Conservation (phyloP, 768 basidiomycete genomes). For the Mycena alexandri region DNA sequence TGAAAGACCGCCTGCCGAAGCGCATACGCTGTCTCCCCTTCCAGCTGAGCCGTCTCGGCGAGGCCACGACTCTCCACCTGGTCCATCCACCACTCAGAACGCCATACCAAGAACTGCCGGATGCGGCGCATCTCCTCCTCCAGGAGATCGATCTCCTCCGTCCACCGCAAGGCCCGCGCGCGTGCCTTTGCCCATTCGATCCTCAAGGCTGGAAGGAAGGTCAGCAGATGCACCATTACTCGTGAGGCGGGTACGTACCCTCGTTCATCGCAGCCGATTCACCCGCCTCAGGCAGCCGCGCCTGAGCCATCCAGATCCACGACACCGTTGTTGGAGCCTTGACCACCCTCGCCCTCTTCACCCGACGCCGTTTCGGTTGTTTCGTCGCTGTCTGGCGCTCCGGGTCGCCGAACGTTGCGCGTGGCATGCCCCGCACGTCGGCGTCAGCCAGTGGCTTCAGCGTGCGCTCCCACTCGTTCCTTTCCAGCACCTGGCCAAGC, state of each 20-base stretch:
- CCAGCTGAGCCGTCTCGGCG: background rate
- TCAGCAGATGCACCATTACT: background rate
- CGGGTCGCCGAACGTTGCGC: slow-evolving; percentile 7
- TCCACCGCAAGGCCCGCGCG: slow-evolving; percentile 39
- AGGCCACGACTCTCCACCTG: background rate
- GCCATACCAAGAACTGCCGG: slow-evolving; percentile 36
- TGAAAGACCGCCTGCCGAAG: slow-evolving; percentile 22
- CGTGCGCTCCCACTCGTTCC: slow-evolving; percentile 35
- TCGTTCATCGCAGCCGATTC: slow-evolving; percentile 2
- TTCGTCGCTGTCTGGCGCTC: slow-evolving; percentile 1
- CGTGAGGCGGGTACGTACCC: background rate
- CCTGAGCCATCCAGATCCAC: slow-evolving; percentile 25
- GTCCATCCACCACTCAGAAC: slow-evolving; percentile 23
- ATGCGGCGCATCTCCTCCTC: slow-evolving; percentile 45
- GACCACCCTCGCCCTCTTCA: background rate
- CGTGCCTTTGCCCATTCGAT: slow-evolving; percentile 43
- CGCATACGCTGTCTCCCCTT: slow-evolving; percentile 28
- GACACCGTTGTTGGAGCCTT: background rate
- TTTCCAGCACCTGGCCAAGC: slow-evolving; percentile 11
- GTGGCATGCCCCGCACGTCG: slow-evolving; percentile 39
- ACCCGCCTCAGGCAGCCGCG: background rate
- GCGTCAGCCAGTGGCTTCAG: slow-evolving; percentile 28
- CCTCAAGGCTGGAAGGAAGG: slow-evolving; percentile 13
- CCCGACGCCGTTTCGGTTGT: background rate
- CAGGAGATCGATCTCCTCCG: slow-evolving; percentile 41